A percentile compares a stretch with the other conserved stretches of the same genome.
Evolutionary conservation across 2,329 filamentous ascomycete genomes (phyloP).

Genomic region (Apiospora arundinis): DNA sequence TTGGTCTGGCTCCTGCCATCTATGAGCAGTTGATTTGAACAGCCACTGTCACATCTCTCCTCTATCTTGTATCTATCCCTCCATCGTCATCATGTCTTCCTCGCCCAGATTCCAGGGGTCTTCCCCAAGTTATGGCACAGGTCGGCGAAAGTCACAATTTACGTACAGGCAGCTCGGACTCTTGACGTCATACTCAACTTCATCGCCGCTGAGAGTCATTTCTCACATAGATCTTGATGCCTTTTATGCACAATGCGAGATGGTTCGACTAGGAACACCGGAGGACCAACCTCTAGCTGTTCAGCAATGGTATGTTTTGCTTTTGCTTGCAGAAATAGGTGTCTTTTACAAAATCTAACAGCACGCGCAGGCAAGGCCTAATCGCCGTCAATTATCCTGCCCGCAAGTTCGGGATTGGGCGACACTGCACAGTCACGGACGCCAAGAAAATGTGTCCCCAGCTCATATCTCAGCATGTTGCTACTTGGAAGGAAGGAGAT

Average conservation of each 20-base stretch:
- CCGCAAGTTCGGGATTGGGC: slow-evolving; percentile 76
- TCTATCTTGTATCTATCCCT: background rate
- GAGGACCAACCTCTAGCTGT: slow-evolving; percentile 86
- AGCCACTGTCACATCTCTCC: background rate
- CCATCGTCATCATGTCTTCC: background rate
- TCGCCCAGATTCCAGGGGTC: slow-evolving; percentile 15
- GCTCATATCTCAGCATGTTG: slow-evolving; percentile 88
- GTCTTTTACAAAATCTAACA: background rate
- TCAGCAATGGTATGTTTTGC: slow-evolving; percentile 77
- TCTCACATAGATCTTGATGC: slow-evolving; percentile 77
- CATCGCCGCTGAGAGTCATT: slow-evolving; percentile 19
- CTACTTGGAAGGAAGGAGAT: slow-evolving; percentile 92
- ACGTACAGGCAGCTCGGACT: slow-evolving; percentile 21
- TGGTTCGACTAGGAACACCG: slow-evolving; percentile 78
- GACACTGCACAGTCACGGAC: slow-evolving; percentile 80
- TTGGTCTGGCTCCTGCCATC: background rate
- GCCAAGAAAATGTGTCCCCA: slow-evolving; percentile 87
- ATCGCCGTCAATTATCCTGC: slow-evolving; percentile 98
- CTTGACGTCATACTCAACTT: slow-evolving; percentile 22
- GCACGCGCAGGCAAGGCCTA: slow-evolving; percentile 72
- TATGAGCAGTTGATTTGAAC: background rate
- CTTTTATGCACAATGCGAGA: slow-evolving; percentile 97
- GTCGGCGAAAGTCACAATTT: slow-evolving; percentile 17
- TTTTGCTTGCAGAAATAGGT: background rate
- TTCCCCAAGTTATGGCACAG: slow-evolving; percentile 4